Base-by-base conservation (phyloP, 106 monocot species). In the Dioscorea dumetorum region DNA sequence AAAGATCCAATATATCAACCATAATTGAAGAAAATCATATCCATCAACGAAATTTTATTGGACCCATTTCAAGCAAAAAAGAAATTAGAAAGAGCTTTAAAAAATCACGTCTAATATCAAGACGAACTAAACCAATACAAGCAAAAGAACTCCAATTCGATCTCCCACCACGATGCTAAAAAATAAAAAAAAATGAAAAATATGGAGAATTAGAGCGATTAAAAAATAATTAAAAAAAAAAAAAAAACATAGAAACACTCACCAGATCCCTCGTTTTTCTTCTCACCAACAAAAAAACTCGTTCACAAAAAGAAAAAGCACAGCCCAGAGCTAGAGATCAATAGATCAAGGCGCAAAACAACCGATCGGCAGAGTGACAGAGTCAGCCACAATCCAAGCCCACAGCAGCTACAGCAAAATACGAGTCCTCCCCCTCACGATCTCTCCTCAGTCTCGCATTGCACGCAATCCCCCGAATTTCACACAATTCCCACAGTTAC, bases 391-490 rank as follows among this genome's bases (percentile, higher is more conserved):
- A 41, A 5, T 41, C 41, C 41, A 41, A 6, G 41, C 41, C 0
- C 2, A 5, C 6, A 6, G 41, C 6, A 41, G 41, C 41, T 41
- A 41, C 41, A 41, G 41, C 41, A 41, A 41, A 10, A 6, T 41
- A 62, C 24, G 72, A 63, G 33, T 33, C 24, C 50, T 62, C 54
- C 54, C 4, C 53, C 49, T 72, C 72, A 20, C 48, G 62, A 72
- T 72, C 62, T 54, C 54, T 54, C 54, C 54, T 14, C 15, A 5
- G 15, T n/a, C 62, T 51, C 51, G 72, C 72, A 72, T 72, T 72
- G 63, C 72, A 72, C 61, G 72, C 72, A 72, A 62, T 24, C 58
- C 62, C 61, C 31, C 49, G 54, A 16, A 16, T 19, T 13, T 54
- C 54, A 54, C 54, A 16, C 19, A 16, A 18, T 19, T 19, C 54